These are phyloP conservation scores for Aspergillus eucalypticola DNA, from an alignment of 2,329 filamentous ascomycete species.

Conservation along the genomic window DNA sequence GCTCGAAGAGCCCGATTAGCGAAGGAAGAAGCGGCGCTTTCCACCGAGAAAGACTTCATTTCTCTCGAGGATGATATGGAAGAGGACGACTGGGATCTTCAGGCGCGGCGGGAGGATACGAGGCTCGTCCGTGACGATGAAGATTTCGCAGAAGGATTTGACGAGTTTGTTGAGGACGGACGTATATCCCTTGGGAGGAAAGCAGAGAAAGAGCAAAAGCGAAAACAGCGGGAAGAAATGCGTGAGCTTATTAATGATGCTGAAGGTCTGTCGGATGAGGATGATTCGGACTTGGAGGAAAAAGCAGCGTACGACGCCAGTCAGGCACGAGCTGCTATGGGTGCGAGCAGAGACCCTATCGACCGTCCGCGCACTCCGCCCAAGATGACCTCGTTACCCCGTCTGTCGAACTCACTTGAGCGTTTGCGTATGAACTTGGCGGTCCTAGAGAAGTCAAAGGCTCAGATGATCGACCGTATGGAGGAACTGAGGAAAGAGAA, in stretches of 20 bases:
- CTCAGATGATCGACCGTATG: constrained; percentile 62
- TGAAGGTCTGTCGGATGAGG: constrained; percentile 65
- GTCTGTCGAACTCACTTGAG: constrained; percentile 66
- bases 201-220: constrained; percentile 70
- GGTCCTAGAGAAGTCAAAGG: constrained; percentile 64
- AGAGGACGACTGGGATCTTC: constrained; percentile 50
- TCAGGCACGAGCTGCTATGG: constrained; percentile 85
- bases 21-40: constrained; percentile 58
- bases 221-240: constrained; percentile 72
- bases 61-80: constrained; percentile 39
- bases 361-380: constrained; percentile 61
- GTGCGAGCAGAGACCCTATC: constrained; percentile 38
- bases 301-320: constrained; percentile 83
- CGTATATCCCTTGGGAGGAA: constrained; percentile 74
- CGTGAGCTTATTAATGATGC: constrained; percentile 78
- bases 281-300: constrained; percentile 63
- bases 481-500: constrained; percentile 69
- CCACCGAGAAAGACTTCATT: constrained; percentile 62
- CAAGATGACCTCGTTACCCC: constrained; percentile 75
- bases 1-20: constrained; percentile 81
- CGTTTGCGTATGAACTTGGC: constrained; percentile 63
- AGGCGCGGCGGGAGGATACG: constrained; percentile 64
- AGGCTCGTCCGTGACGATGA: constrained; percentile 83
- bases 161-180: constrained; percentile 85
- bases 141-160: constrained; percentile 89